phyloP scores from a whole-genome alignment of 768 basidiomycete species.

The Boletus bicolor region DNA sequence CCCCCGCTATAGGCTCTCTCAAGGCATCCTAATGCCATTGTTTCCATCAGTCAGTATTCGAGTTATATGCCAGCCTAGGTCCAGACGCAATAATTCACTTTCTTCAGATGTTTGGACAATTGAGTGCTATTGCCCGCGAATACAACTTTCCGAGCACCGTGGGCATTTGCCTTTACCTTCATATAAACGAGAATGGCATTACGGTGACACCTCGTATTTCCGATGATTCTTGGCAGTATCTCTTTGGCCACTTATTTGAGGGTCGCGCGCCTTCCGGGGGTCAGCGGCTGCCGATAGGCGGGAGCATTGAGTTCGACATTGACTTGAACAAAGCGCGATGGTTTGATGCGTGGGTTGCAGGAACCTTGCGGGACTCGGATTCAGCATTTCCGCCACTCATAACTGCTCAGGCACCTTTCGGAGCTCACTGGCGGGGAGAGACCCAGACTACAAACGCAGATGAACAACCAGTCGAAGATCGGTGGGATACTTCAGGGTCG shows the following conservation, averaged over 20 bases:
- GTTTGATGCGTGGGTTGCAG: conserved; percentile 68
- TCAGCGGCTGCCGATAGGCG: conserved; percentile 59
- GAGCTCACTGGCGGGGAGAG: conserved; percentile 45
- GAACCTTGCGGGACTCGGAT: conserved; percentile 44
- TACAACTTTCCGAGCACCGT: conserved; percentile 75
- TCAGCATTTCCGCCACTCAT: conserved; percentile 40
- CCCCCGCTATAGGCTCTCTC: conserved; percentile 56
- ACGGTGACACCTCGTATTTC: conserved; percentile 67
- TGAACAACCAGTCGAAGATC: conserved; percentile 37
- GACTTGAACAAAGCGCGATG: conserved; percentile 74
- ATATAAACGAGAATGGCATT: conserved; percentile 53
- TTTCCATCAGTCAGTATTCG: conserved; percentile 56
- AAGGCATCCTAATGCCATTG: conserved; percentile 73
- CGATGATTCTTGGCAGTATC: conserved; percentile 71
- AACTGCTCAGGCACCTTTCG: conserved; percentile 38
- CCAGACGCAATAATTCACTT: background rate
- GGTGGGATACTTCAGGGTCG: conserved; percentile 26
- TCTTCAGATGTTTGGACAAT: conserved; percentile 68
- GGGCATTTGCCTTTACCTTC: conserved; percentile 79
- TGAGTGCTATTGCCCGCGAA: conserved; percentile 76
- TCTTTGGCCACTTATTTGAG: conserved; percentile 65
- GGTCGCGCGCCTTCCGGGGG: conserved; percentile 31
- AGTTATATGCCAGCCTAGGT: background rate
- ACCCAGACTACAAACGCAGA: conserved; percentile 48
- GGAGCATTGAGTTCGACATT: conserved; percentile 84